Evolutionary conservation across 1,139 yeast genomes (phyloP), one percentile per base, ranked within the genome.

Genomic region (Sugiyamaella pinicola): DNA sequence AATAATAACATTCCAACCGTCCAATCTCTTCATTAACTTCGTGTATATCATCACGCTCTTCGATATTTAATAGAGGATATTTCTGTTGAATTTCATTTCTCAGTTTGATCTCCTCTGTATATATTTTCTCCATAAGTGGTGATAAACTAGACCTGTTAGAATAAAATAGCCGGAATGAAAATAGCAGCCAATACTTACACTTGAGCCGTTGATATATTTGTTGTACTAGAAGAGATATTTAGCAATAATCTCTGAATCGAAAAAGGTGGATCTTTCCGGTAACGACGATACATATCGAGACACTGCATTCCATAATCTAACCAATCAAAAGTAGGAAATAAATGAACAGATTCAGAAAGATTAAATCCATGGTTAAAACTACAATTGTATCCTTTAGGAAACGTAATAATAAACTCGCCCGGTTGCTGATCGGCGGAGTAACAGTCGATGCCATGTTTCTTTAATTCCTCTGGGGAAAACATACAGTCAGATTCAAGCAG

Each of bases 351-450:
- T 61, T 87, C 96, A 40, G 87, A 87, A 58, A 87, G 69, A 64
- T 88, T 88, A 65, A 84, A 88, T 1, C 96, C 96, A 61, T 83
- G 87, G 62, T 87, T 87, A 71, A 87, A 84, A 0, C 95, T 95
- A 0, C 95, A 83, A 69, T 87, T 95, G 64, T 87, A 87, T 0
- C 95, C 95, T 64, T 81, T 84, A 0, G 96, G 96, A 66, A 84
- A 87, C 0, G 95, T 87, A 4, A 88, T 80, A 52, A 88, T 85
- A 64, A 87, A 85, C 63, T 88, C 95, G 48, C 91, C 91, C 0
- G 96, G 87, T 13, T 81, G 73, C 66, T 91, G 99, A 59, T 88
- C 83, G 0, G 89, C 87, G 54, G 83, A 85, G 60, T 76, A 85
- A 58, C 86, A 81, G n/a, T 75, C 74, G 5, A 87, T 82, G 0